Conservation (phyloP, 495 filamentous ascomycete species). For the Melanomma pulvis-pyrius region DNA sequence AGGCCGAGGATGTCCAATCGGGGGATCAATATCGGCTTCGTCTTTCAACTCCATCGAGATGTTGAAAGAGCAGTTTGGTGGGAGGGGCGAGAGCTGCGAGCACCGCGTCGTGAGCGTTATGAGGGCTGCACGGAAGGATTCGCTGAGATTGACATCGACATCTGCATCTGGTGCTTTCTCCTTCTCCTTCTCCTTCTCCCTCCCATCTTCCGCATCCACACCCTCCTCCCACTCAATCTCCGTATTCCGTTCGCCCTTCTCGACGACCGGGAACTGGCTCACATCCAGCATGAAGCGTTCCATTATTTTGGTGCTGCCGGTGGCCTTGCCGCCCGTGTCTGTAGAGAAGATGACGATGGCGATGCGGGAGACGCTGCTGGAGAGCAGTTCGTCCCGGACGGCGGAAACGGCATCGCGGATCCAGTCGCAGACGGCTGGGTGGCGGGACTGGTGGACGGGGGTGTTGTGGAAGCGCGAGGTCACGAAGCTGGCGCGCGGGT, state of each 20-base stretch:
- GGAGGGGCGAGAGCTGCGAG: slow-evolving; percentile 65
- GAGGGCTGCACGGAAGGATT: slow-evolving; percentile 68
- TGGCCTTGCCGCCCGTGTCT: not conserved
- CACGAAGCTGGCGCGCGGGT: slow-evolving; percentile 79
- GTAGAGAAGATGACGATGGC: slow-evolving; percentile 73
- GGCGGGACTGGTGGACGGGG: slow-evolving; percentile 83
- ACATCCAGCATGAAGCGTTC: slow-evolving; percentile 91
- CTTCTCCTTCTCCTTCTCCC: slow-evolving; percentile 47
- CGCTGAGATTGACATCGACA: slow-evolving; percentile 60
- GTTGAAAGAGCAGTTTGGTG: slow-evolving; percentile 79
- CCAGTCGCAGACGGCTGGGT: slow-evolving; percentile 90
- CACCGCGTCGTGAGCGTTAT: slow-evolving; percentile 57
- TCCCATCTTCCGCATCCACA: slow-evolving; percentile 14
- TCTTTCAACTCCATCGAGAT: slow-evolving; percentile 82
- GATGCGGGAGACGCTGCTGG: slow-evolving; percentile 68
- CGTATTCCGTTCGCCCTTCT: slow-evolving; percentile 47
- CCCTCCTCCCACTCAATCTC: slow-evolving; percentile 49
- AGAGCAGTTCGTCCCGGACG: slow-evolving; percentile 72
- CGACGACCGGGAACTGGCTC: slow-evolving; percentile 67
- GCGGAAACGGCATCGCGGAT: slow-evolving; percentile 81
- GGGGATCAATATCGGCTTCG: slow-evolving; percentile 63
- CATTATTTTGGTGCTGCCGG: slow-evolving; percentile 44
- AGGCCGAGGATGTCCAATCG: slow-evolving; percentile 72
- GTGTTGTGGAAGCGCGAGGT: slow-evolving; percentile 84
- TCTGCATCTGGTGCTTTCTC: slow-evolving; percentile 34